These are phyloP conservation scores for Boletus sp. DNA, from an alignment of 768 basidiomycete genomes.

Conservation along the genomic window DNA sequence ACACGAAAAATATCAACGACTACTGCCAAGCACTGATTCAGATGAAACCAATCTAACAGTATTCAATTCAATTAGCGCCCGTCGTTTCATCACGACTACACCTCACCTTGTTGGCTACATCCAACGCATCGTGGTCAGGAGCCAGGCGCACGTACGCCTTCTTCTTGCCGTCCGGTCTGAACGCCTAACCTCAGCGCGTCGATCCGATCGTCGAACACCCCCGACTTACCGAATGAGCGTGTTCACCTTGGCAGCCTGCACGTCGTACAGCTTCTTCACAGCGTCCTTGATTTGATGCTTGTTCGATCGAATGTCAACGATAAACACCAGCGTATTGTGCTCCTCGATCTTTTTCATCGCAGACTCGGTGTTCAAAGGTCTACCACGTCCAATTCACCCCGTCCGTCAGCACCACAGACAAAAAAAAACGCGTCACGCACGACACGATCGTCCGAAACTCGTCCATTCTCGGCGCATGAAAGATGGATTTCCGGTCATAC, in stretches of 20 bases:
- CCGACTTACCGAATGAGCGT: constrained; percentile 87
- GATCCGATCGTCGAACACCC: not conserved
- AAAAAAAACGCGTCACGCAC: constrained; percentile 44
- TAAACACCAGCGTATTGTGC: constrained; percentile 98
- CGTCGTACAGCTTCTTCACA: constrained; percentile 98
- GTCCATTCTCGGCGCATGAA: constrained; percentile 93
- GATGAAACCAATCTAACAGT: constrained; percentile 86
- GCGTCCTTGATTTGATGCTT: constrained; percentile 99
- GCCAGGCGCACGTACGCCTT: constrained; percentile 98
- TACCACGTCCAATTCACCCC: constrained; percentile 22
- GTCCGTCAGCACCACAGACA: constrained; percentile 1
- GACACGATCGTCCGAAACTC: constrained; percentile 93
- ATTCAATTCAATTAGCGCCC: not conserved
- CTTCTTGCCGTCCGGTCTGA: constrained; percentile 96
- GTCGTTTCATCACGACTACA: not conserved
- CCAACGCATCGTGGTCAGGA: constrained; percentile 93
- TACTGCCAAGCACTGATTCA: constrained; percentile 37
- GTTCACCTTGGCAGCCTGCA: constrained; percentile 94
- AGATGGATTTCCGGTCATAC: constrained; percentile 94
- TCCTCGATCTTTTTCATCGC: constrained; percentile 99
- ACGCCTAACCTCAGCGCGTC: not conserved
- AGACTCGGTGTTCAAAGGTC: constrained; percentile 90
- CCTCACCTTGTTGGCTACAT: constrained; percentile 94
- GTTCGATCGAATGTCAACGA: constrained; percentile 93
- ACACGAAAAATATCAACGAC: constrained; percentile 6